A percentile compares a stretch with the other conserved stretches of the same genome.
These are phyloP conservation scores for Paecilomyces formosus DNA, from an alignment of 2,329 filamentous ascomycete genomes.

Conservation along the genomic window DNA sequence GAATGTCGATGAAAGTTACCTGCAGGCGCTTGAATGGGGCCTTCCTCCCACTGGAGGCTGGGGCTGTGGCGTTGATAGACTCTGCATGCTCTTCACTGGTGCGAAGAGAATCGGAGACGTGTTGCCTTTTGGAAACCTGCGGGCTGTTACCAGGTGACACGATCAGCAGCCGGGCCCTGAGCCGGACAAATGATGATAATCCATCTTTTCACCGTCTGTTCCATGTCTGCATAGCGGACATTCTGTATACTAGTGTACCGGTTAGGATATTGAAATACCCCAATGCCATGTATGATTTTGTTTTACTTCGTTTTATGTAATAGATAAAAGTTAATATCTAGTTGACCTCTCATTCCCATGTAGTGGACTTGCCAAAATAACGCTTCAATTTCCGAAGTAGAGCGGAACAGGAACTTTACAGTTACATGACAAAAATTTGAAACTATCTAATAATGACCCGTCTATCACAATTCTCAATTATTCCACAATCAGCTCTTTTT, in stretches of 20 bases:
- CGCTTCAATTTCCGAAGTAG: too few species aligned
- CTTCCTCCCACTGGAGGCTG: constrained; percentile 94
- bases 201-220: too few species aligned
- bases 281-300: not conserved
- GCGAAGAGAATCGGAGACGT: constrained; percentile 75
- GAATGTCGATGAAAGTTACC: constrained; percentile 68
- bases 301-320: too few species aligned
- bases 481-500: too few species aligned
- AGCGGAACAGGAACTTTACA: too few species aligned
- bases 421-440: too few species aligned
- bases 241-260: not conserved
- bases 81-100: constrained; percentile 86
- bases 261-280: not conserved
- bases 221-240: not conserved
- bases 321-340: not conserved
- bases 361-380: too few species aligned
- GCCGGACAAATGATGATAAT: not conserved
- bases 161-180: not conserved
- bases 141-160: constrained; percentile 34
- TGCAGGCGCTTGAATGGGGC: constrained; percentile 77
- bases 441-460: too few species aligned
- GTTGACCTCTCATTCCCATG: not conserved
- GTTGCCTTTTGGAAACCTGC: constrained; percentile 78
- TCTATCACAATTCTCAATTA: too few species aligned
- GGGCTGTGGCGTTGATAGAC: constrained; percentile 85